These are phyloP conservation scores for Cicer arietinum DNA, from an alignment of 306 rosid genomes.

Conservation along the genomic window DNA sequence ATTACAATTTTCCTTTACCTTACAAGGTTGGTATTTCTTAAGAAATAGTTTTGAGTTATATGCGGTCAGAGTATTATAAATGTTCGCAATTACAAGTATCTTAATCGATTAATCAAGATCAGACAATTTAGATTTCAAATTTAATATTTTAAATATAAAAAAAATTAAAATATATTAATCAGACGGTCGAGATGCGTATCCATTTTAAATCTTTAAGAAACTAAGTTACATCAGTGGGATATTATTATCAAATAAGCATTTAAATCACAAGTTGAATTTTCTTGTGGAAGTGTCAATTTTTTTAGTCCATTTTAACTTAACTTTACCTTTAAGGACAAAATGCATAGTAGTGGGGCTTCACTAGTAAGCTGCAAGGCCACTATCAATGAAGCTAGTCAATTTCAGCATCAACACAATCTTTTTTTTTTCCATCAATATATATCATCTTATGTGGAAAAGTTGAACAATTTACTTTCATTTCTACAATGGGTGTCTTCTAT, in stretches of 20 bases:
- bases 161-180: too few species aligned
- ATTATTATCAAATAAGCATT: constrained; percentile 45
- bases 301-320: constrained; percentile 57
- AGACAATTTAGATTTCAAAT: too few species aligned
- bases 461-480: constrained; percentile 9
- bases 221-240: too few species aligned
- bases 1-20: too few species aligned
- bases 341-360: constrained; percentile 49
- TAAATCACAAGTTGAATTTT: constrained; percentile 39
- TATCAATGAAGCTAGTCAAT: constrained; percentile 59
- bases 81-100: too few species aligned
- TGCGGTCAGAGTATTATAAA: too few species aligned
- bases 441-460: constrained; percentile 41
- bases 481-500: constrained; percentile 70
- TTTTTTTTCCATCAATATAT: constrained; percentile 39
- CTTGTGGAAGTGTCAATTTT: constrained; percentile 41
- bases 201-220: too few species aligned
- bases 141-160: too few species aligned
- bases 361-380: constrained; percentile 68
- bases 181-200: too few species aligned
- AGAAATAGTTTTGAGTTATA: too few species aligned
- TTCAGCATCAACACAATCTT: constrained; percentile 45
- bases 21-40: too few species aligned
- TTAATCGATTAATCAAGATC: too few species aligned
- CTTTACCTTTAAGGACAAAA: constrained; percentile 78